Evolutionary conservation across 768 basidiomycete genomes (phyloP).

Genomic region (Russula lepida): DNA sequence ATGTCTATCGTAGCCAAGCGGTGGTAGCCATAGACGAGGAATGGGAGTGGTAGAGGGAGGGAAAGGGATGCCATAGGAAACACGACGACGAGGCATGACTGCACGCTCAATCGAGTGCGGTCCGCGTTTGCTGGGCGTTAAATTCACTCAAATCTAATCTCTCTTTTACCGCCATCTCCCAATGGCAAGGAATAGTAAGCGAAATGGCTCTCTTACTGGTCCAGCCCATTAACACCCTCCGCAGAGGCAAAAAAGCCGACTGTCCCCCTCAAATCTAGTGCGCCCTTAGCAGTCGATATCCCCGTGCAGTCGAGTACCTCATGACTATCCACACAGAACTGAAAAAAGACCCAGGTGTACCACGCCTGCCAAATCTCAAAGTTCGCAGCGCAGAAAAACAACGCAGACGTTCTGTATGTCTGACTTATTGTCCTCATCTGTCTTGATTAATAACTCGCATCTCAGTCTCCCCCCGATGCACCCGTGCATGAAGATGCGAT

Average conservation of each 20-base stretch:
- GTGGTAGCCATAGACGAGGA: constrained; percentile 63
- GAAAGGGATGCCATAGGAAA: constrained; percentile 82
- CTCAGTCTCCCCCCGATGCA: constrained; percentile 4
- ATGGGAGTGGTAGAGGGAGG: constrained; percentile 48
- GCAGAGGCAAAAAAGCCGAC: constrained; percentile 1
- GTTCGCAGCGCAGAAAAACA: constrained; percentile 44
- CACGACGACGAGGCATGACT: constrained; percentile 43
- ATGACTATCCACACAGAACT: constrained; percentile 42
- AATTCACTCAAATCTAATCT: not conserved
- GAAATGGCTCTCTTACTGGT: too few species aligned
- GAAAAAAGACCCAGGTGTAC: constrained; percentile 86
- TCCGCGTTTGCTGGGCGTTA: not conserved
- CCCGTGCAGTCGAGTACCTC: not conserved
- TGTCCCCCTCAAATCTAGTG: constrained; percentile 9
- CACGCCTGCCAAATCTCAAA: constrained; percentile 71
- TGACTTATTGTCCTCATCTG: not conserved
- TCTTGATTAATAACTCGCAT: not conserved
- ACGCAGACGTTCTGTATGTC: constrained; percentile 36
- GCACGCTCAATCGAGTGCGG: too few species aligned
- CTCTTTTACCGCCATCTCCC: not conserved
- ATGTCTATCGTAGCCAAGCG: constrained; percentile 49
- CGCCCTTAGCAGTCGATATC: not conserved
- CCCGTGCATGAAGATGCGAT: constrained; percentile 41
- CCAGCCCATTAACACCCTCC: not conserved
- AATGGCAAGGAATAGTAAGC: constrained; percentile 9